Evolutionary conservation across 1,139 yeast genomes (phyloP).

Genomic region (Magnusiomyces suaveolens): DNA sequence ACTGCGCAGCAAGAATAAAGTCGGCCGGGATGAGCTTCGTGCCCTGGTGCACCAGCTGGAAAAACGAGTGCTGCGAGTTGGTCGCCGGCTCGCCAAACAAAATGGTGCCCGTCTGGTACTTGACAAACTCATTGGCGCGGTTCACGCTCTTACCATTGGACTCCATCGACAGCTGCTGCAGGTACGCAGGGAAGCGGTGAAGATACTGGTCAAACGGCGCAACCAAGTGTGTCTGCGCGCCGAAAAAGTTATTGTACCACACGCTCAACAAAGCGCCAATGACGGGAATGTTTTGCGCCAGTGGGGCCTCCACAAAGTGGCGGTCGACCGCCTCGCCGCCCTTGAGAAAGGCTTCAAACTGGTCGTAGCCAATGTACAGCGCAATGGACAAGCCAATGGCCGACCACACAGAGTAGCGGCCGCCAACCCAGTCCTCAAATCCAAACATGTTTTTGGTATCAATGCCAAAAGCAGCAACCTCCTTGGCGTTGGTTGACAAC

Average conservation of each 20-base stretch:
- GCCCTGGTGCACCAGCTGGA: conserved; percentile 98
- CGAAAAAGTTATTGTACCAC: conserved; percentile 97
- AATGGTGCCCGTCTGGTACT: conserved; percentile 91
- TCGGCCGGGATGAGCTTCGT: conserved; percentile 95
- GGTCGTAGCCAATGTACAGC: conserved; percentile 87
- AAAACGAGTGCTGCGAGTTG: conserved; percentile 97
- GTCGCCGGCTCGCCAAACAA: conserved; percentile 98
- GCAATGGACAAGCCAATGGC: conserved; percentile 96
- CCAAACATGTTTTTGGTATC: conserved; percentile 98
- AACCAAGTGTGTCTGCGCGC: conserved; percentile 95
- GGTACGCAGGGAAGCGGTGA: conserved; percentile 98
- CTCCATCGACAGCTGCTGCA: conserved; percentile 98
- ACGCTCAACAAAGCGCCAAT: conserved; percentile 88
- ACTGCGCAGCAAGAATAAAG: conserved; percentile 91
- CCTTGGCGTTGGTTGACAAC: conserved; percentile 82
- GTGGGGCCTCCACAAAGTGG: conserved; percentile 75
- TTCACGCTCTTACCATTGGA: conserved; percentile 97
- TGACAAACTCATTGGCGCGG: conserved; percentile 80
- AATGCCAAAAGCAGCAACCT: conserved; percentile 88
- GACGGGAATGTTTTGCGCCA: conserved; percentile 85
- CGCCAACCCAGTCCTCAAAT: conserved; percentile 98
- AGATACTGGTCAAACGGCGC: conserved; percentile 98
- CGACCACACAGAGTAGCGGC: conserved; percentile 98
- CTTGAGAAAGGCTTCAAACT: conserved; percentile 80
- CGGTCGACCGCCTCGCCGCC: conserved; percentile 97